Evolutionary conservation across 768 basidiomycete species (phyloP).

Genomic region (Amyloporia xantha): DNA sequence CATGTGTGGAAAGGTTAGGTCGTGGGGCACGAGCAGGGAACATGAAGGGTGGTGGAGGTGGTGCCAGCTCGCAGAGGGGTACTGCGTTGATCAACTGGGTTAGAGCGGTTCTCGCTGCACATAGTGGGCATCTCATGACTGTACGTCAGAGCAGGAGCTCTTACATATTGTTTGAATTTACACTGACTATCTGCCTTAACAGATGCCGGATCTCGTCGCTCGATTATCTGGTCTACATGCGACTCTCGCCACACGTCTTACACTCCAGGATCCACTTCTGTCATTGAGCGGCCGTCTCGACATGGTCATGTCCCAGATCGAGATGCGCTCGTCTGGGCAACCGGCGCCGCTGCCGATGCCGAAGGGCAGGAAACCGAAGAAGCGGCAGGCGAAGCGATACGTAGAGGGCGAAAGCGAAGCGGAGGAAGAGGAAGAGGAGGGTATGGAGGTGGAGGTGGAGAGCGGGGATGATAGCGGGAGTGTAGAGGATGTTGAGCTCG

Average conservation of each 20-base stretch:
- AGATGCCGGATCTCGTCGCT: slow-evolving; percentile 92
- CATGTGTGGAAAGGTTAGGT: slow-evolving; percentile 85
- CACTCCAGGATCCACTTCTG: slow-evolving; percentile 78
- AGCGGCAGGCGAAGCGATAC: slow-evolving; percentile 40
- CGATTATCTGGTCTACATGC: slow-evolving; percentile 81
- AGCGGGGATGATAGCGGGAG: slow-evolving; percentile 66
- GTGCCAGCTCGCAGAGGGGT: slow-evolving; percentile 74
- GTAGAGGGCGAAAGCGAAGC: slow-evolving; percentile 79
- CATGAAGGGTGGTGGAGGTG: slow-evolving; percentile 73
- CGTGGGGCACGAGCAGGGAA: slow-evolving; percentile 63
- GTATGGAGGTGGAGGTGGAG: slow-evolving; percentile 53
- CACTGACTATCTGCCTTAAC: too few relatives aligned
- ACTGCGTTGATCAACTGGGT: slow-evolving; percentile 69
- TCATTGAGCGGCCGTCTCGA: slow-evolving; percentile 87
- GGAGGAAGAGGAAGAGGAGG: slow-evolving; percentile 47
- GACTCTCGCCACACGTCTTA: slow-evolving; percentile 70
- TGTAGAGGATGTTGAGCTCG: slow-evolving; percentile 72
- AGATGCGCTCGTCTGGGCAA: slow-evolving; percentile 72
- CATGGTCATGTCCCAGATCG: slow-evolving; percentile 90
- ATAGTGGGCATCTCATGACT: slow-evolving; percentile 91
- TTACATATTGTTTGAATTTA: background rate
- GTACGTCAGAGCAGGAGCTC: too few relatives aligned
- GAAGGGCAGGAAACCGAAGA: slow-evolving; percentile 30
- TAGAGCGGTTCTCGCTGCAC: slow-evolving; percentile 74
- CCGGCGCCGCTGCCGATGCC: slow-evolving; percentile 47